A percentile compares a stretch with the other conserved stretches of the same genome.
Conservation (phyloP, 2,329 filamentous ascomycete genomes). For the Fusarium vanettenii region DNA sequence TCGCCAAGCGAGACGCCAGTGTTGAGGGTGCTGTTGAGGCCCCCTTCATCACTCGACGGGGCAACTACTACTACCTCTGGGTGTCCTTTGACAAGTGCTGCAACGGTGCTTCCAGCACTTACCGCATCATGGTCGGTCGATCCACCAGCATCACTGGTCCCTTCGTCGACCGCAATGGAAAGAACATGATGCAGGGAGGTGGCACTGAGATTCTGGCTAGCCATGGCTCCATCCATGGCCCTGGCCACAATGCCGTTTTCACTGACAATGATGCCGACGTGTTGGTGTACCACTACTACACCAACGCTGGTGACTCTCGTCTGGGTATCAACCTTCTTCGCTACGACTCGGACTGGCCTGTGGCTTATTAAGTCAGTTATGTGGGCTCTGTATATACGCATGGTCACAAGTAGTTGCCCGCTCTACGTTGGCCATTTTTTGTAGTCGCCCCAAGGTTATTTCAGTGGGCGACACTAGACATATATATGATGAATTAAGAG, state of each 20-base stretch:
- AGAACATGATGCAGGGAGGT: constrained; percentile 43
- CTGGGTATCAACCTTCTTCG: constrained; percentile 47
- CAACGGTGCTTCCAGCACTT: constrained; percentile 44
- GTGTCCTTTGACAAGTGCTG: constrained; percentile 48
- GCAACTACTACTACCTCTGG: constrained; percentile 49
- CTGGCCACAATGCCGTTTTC: constrained; percentile 47
- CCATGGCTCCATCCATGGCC: constrained; percentile 45
- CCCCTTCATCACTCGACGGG: constrained; percentile 44
- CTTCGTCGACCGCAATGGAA: constrained; percentile 42
- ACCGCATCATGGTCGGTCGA: constrained; percentile 48
- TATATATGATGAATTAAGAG: background rate
- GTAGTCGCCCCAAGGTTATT: background rate
- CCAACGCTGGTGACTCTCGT: constrained; percentile 35
- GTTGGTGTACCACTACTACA: constrained; percentile 48
- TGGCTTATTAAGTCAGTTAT: constrained; percentile 38
- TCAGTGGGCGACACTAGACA: background rate
- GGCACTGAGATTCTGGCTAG: constrained; percentile 46
- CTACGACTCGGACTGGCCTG: constrained; percentile 47
- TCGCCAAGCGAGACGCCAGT: constrained; percentile 38
- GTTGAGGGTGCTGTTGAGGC: constrained; percentile 44
- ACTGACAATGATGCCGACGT: constrained; percentile 47
- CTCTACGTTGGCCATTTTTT: background rate
- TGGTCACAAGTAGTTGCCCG: background rate
- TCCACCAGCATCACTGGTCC: constrained; percentile 45
- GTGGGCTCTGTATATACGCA: background rate